Evolutionary conservation across 495 filamentous ascomycete species (phyloP).

Genomic region (Friedmanniomyces endolithicus): DNA sequence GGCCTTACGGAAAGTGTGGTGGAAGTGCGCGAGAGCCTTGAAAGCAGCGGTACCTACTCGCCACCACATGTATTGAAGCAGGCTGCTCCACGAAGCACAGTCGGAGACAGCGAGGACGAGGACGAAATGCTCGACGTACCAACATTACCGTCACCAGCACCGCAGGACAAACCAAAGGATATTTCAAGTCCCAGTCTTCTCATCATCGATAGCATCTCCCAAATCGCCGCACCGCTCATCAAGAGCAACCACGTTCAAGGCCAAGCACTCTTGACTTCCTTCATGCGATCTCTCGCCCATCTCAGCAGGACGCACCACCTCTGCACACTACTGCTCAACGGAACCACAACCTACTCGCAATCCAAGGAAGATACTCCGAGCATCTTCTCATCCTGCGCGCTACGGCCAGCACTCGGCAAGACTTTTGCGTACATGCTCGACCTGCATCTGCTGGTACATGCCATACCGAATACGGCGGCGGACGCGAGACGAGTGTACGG

Average conservation of each 20-base stretch:
- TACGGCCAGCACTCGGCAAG: constrained; percentile 22
- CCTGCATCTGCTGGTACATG: constrained; percentile 23
- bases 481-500: constrained; percentile 4
- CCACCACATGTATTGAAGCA: not conserved
- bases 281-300: constrained; percentile 26
- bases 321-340: constrained; percentile 29
- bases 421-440: constrained; percentile 23
- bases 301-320: constrained; percentile 24
- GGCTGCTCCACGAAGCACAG: not conserved
- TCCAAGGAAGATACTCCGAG: constrained; percentile 20
- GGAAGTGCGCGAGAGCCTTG: constrained; percentile 31
- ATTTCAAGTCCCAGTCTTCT: constrained; percentile 12
- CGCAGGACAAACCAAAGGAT: not conserved
- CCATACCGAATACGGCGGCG: constrained; percentile 5
- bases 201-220: constrained; percentile 29
- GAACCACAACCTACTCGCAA: not conserved
- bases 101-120: constrained; percentile 26
- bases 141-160: not conserved
- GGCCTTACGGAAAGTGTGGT: constrained; percentile 44
- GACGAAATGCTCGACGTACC: constrained; percentile 18
- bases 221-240: constrained; percentile 35
- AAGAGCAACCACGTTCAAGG: constrained; percentile 17
- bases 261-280: constrained; percentile 23
- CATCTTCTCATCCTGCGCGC: constrained; percentile 24
- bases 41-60: not conserved